These are phyloP conservation scores for Funneliformis mosseae DNA, from an alignment of 192 early-diverging fungal genomes.

Conservation along the genomic window DNA sequence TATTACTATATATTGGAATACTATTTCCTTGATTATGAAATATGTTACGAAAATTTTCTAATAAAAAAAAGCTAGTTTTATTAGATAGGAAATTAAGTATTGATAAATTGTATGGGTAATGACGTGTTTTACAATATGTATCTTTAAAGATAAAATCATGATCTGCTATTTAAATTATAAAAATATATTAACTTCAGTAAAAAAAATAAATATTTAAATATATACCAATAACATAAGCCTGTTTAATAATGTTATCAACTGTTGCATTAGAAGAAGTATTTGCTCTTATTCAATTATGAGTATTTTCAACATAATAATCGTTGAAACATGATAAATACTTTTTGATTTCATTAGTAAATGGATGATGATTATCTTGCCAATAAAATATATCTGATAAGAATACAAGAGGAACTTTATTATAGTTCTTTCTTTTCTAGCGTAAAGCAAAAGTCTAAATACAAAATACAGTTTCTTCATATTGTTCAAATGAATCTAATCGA, in stretches of 20 bases:
- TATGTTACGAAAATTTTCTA: too few relatives aligned
- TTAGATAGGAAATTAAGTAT: too few relatives aligned
- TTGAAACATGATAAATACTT: background rate
- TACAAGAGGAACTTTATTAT: constrained; percentile 15
- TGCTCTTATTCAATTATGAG: background rate
- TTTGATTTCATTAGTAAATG: background rate
- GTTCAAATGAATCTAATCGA: background rate
- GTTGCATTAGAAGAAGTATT: background rate
- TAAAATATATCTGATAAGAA: constrained; percentile 23
- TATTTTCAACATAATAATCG: constrained; percentile 25
- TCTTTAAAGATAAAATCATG: too few relatives aligned
- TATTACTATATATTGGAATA: too few relatives aligned
- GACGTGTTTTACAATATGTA: too few relatives aligned
- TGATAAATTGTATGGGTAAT: too few relatives aligned
- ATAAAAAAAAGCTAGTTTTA: too few relatives aligned
- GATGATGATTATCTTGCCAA: background rate
- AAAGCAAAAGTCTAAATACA: background rate
- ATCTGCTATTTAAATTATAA: too few relatives aligned
- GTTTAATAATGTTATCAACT: constrained; percentile 3
- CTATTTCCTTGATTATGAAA: too few relatives aligned
- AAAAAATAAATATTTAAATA: background rate
- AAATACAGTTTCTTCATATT: constrained; percentile 10
- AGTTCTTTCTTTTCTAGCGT: constrained; percentile 21
- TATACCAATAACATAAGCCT: constrained; percentile 4
- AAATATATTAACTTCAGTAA: too few relatives aligned